Evolutionary conservation across 2,329 filamentous ascomycete species (phyloP), one percentile per base, ranked within the genome.

Genomic region (Paecilomyces variotii): DNA sequence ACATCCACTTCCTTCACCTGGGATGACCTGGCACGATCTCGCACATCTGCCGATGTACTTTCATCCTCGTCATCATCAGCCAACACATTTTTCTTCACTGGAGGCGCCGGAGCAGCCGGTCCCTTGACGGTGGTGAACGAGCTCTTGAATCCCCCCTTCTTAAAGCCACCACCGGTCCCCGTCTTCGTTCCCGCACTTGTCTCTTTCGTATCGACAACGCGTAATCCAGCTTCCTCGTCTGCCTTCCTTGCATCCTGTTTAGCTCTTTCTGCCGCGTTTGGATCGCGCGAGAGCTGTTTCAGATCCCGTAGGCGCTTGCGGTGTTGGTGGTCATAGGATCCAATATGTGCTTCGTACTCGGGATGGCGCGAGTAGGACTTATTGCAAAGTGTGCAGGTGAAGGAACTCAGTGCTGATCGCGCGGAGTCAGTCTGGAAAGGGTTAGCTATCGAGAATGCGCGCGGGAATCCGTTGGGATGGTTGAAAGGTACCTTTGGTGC

Each of bases 281-380:
- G 74, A 56, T 79, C 73, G 34, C 73, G 70, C 4, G 73, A 78
- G 50, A 79, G 67, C 62, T 78, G 76, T 61, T 79, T 79, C 24
- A 79, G 70, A 49, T 79, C 77, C 59, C 77, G 73, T 5, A 76
- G 65, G 59, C 80, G 76, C 78, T 95, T 91, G 73, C 91, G 92
- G 76, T 99, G 94, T 67, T 90, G 89, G 76, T 99, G 94, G 71
- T 97, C 94, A 75, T 97, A 97, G 68, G 89, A 94, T 63, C 87
- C 87, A 58, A 97, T 89, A 73, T 99, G 94, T 6, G 92, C 88
- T 75, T 97, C 93, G 73, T 95, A 97, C 73, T 97, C 93, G 71
- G 95, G 93, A 82, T 96, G 93, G 58, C 94, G 91, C 1, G 87
- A 86, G 76, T 97, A 99, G 67, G 92, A 93, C 77, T 97, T 97